phyloP scores from a whole-genome alignment of 1,284 basidiomycete genomes.

The Coniferiporia weirii region DNA sequence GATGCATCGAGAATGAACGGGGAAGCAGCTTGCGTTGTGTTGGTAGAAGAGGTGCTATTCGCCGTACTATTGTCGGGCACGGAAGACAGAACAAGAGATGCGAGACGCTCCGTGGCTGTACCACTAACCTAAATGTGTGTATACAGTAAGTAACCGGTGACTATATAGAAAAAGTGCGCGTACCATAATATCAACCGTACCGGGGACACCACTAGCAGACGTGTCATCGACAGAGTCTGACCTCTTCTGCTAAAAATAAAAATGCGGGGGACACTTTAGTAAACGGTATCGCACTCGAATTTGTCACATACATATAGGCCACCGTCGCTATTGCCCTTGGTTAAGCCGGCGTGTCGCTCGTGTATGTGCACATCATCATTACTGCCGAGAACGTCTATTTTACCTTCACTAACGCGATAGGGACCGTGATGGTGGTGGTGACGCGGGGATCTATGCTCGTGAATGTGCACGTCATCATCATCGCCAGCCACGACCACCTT shows the following conservation, averaged over 20 bases:
- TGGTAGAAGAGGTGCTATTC: slow-evolving; percentile 14
- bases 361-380: slow-evolving; percentile 23
- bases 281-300: neutral
- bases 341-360: slow-evolving; percentile 8
- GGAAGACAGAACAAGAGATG: slow-evolving; percentile 42
- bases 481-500: slow-evolving; percentile 25
- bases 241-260: slow-evolving; percentile 18
- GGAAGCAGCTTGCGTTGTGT: slow-evolving; percentile 22
- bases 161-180: slow-evolving; percentile 20
- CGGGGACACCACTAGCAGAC: slow-evolving; percentile 30
- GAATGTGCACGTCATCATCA: slow-evolving; percentile 18
- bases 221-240: slow-evolving; percentile 19
- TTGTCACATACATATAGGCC: neutral
- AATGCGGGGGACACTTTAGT: neutral
- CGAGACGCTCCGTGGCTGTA: slow-evolving; percentile 31
- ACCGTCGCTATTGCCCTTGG: neutral
- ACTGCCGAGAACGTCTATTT: slow-evolving; percentile 24
- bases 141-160: slow-evolving; percentile 3
- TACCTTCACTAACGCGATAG: no score
- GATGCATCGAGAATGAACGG: slow-evolving; percentile 53
- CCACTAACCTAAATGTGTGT: slow-evolving; percentile 4
- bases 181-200: slow-evolving; percentile 46
- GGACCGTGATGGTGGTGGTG: no score
- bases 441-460: no score
- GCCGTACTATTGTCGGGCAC: slow-evolving; percentile 7